Base-by-base conservation (phyloP, 208 protist species). In the Tetramitus jugosus region DNA sequence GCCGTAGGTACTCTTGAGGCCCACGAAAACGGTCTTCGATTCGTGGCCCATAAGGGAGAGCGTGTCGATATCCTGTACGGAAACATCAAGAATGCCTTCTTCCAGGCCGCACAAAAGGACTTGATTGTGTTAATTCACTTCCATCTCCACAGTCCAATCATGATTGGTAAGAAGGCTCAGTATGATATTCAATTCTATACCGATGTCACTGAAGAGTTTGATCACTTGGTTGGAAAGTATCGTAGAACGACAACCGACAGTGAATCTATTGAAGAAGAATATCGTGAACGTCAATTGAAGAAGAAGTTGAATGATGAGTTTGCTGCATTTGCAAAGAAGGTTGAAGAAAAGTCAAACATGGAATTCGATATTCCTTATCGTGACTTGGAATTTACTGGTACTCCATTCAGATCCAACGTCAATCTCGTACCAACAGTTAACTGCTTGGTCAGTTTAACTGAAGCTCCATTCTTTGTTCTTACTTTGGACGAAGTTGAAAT, bases 11-110 rank as follows among this genome's bases (percentile, higher is more conserved):
- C 87, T 39, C 83, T 99, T 1, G 91, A 97, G 81, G 84, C 93
- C 33, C 96, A 99, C 82, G 76, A 86, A 42, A 98, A 98, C 83
- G 96, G 96, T 49, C 83, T 99, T 40, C 88, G 95, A 13, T 99
- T 96, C 83, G 84, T 80, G 20, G 88, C 90, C 53, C 83, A 90
- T 64, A 92, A 89, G 60, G 89, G 87, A 13, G 71, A 79, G 4
- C 26, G 75, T 45, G 80, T 97, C 37, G 93, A 97, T 71, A 88
- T 98, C 52, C 68, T 94, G 4, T 98, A 95, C 79, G 89, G 91
- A 29, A 99, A 99, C 81, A 91, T 99, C 60, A 94, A 94, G 80
- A 92, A 98, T 83, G 85, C 95, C 76, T 96, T 99, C 76, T 98
- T 98, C 76, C 95, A 98, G 83, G 92, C 92, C 1, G 90, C 88